Evolutionary conservation across 306 rosid species (phyloP).

Genomic region (Astragalus glycyphyllos): DNA sequence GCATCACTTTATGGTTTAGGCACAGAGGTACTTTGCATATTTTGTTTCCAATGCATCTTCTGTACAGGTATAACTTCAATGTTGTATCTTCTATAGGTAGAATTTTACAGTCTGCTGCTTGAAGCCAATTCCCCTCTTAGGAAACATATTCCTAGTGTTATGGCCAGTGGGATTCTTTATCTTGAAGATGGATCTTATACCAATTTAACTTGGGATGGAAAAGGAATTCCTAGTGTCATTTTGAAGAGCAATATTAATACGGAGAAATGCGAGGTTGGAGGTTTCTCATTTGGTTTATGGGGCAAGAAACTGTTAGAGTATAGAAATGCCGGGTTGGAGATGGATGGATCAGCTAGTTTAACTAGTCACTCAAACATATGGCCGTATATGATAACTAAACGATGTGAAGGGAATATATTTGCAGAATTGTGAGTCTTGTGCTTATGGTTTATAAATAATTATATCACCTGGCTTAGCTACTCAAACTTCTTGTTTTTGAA

Average conservation of each 20-base stretch:
- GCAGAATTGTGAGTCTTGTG: slow-evolving; percentile 78
- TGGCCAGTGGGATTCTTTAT: slow-evolving; percentile 80
- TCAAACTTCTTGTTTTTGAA: slow-evolving; percentile 33
- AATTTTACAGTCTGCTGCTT: slow-evolving; percentile 67
- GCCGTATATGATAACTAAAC: slow-evolving; percentile 83
- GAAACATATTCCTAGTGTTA: slow-evolving; percentile 70
- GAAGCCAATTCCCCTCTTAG: slow-evolving; percentile 71
- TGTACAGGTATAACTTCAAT: slow-evolving; percentile 43
- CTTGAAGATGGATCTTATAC: slow-evolving; percentile 69
- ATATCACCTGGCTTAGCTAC: slow-evolving; percentile 18
- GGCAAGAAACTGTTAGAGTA: slow-evolving; percentile 67
- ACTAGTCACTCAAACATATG: slow-evolving; percentile 60
- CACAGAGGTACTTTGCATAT: slow-evolving; percentile 72
- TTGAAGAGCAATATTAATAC: slow-evolving; percentile 58
- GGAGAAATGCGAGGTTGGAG: slow-evolving; percentile 47
- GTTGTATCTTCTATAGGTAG: slow-evolving; percentile 66
- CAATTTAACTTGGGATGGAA: slow-evolving; percentile 85
- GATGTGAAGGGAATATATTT: slow-evolving; percentile 82
- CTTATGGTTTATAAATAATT: slow-evolving; percentile 19
- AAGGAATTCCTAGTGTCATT: slow-evolving; percentile 67
- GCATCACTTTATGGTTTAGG: slow-evolving; percentile 84
- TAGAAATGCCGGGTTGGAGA: slow-evolving; percentile 65
- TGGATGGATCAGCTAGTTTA: slow-evolving; percentile 41
- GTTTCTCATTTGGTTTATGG: slow-evolving; percentile 81
- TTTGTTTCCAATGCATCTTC: slow-evolving; percentile 38